phyloP scores from a whole-genome alignment of 2,329 filamentous ascomycete genomes.

The Xylaria sp. region DNA sequence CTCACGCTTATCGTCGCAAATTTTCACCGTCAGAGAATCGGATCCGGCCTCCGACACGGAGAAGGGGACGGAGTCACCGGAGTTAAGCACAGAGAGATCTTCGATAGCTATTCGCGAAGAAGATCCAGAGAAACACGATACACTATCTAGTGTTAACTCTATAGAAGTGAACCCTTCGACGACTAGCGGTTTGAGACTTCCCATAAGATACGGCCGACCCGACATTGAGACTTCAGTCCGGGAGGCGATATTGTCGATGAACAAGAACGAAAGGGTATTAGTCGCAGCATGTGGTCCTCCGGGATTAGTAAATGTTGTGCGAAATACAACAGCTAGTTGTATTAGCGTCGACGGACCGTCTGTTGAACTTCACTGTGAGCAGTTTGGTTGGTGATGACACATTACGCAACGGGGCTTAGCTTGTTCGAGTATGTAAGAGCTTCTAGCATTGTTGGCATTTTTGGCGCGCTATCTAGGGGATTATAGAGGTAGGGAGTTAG shows the following conservation, averaged over 20 bases:
- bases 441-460: not conserved
- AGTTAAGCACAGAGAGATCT: slow-evolving; percentile 33
- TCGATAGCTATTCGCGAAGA: slow-evolving; percentile 35
- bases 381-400: slow-evolving; percentile 57
- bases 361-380: slow-evolving; percentile 62
- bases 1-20: slow-evolving; percentile 28
- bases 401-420: not conserved
- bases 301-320: slow-evolving; percentile 56
- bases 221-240: slow-evolving; percentile 54
- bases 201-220: slow-evolving; percentile 54
- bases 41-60: slow-evolving; percentile 30
- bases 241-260: slow-evolving; percentile 50
- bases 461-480: not conserved
- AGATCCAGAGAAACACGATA: slow-evolving; percentile 37
- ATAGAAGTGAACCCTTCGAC: slow-evolving; percentile 31
- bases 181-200: slow-evolving; percentile 41
- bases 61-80: slow-evolving; percentile 30
- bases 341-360: slow-evolving; percentile 58
- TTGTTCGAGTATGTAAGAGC: not conserved
- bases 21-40: slow-evolving; percentile 27
- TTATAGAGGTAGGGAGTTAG: not conserved
- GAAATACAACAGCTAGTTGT: slow-evolving; percentile 56
- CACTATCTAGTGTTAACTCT: slow-evolving; percentile 22
- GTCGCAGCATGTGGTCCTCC: slow-evolving; percentile 62
- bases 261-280: slow-evolving; percentile 52